Evolutionary conservation across 1,139 yeast species (phyloP).

Genomic region (Ashbya aceris): DNA sequence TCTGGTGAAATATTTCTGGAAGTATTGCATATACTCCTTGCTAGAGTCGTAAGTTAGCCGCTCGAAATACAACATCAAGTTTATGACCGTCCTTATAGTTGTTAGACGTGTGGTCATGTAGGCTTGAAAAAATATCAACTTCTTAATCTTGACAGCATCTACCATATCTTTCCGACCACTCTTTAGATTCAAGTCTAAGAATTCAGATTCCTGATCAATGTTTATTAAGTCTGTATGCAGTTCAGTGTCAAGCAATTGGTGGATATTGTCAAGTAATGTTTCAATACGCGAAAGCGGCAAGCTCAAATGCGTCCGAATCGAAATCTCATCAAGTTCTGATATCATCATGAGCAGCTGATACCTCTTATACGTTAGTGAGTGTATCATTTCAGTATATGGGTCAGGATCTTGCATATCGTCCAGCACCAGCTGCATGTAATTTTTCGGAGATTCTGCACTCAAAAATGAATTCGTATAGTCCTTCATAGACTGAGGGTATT

Average conservation of each 20-base stretch:
- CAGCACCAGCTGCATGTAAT: slow-evolving; percentile 18
- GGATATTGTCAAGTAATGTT: slow-evolving; percentile 11
- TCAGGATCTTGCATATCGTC: slow-evolving; percentile 13
- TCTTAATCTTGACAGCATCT: slow-evolving; percentile 5
- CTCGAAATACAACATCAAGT: slow-evolving; percentile 25
- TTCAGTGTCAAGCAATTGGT: slow-evolving; percentile 5
- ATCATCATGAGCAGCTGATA: slow-evolving; percentile 20
- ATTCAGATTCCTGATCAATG: background rate
- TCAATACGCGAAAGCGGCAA: slow-evolving; percentile 17
- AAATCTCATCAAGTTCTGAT: slow-evolving; percentile 18
- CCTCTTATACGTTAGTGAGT: slow-evolving; percentile 18
- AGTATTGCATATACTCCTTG: slow-evolving; percentile 14
- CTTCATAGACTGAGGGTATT: slow-evolving; percentile 14
- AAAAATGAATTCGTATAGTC: slow-evolving; percentile 16
- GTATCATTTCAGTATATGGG: slow-evolving; percentile 12
- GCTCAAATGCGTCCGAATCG: slow-evolving; percentile 13
- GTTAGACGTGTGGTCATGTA: slow-evolving; percentile 18
- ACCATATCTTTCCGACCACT: background rate
- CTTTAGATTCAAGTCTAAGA: background rate
- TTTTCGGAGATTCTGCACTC: slow-evolving; percentile 12
- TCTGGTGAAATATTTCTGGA: slow-evolving; percentile 17
- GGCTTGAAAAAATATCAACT: slow-evolving; percentile 16
- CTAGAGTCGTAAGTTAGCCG: slow-evolving; percentile 9
- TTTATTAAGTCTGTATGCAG: slow-evolving; percentile 1
- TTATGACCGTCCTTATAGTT: slow-evolving; percentile 20